Evolutionary conservation across 176 grass and related monocot species (phyloP).

Genomic region (Carex myosuroides): DNA sequence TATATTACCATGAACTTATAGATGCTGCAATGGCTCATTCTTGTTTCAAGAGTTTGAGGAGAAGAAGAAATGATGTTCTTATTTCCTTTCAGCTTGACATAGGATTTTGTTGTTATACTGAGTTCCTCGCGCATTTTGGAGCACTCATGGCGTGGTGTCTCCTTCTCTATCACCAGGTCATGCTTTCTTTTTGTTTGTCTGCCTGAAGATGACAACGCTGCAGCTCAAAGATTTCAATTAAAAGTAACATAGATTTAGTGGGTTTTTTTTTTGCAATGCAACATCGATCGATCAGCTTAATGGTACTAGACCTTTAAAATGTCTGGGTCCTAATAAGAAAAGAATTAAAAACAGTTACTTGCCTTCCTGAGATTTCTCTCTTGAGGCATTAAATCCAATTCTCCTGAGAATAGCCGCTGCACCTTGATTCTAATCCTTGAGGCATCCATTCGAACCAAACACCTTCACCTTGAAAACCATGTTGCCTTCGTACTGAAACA

Average conservation of each 20-base stretch:
- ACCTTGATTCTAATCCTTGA: not conserved
- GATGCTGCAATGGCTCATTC: not conserved
- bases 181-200: constrained; percentile 7
- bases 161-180: not conserved
- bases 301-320: too few species aligned
- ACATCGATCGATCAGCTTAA: not conserved
- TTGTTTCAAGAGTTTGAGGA: constrained; percentile 12
- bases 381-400: not conserved
- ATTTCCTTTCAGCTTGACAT: not conserved
- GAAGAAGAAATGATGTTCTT: not conserved
- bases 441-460: constrained; percentile 5
- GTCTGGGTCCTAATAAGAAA: too few species aligned
- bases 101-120: not conserved
- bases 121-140: not conserved
- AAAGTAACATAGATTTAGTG: not conserved
- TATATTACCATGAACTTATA: constrained; percentile 14
- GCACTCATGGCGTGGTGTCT: not conserved
- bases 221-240: too few species aligned
- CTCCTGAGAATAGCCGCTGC: not conserved
- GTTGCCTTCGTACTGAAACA: constrained; percentile 22
- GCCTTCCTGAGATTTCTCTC: not conserved
- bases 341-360: not conserved
- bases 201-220: not conserved
- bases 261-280: not conserved
- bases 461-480: constrained; percentile 14